Percentiles rank a stretch among this genome's conserved stretches.
These are phyloP conservation scores for Pseudogymnoascus sp. DNA, from an alignment of 2,329 filamentous ascomycete genomes.

Conservation along the genomic window DNA sequence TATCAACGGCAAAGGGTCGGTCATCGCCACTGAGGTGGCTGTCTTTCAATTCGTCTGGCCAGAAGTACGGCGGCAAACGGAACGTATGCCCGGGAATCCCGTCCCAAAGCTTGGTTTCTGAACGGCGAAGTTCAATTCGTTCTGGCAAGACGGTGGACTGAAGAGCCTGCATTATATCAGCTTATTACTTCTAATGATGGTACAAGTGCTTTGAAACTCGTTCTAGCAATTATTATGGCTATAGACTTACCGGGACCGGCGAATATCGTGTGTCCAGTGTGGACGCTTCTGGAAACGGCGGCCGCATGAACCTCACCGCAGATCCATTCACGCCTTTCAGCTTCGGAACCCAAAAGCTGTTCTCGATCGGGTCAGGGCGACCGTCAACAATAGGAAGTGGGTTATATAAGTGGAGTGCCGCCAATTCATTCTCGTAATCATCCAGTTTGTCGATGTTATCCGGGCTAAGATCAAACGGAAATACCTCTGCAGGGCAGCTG, in stretches of 20 bases:
- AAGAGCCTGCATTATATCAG: not conserved
- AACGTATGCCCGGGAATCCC: constrained; percentile 3
- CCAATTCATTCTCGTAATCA: not conserved
- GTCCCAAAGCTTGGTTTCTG: not conserved
- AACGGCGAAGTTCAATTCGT: not conserved
- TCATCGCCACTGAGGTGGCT: not conserved
- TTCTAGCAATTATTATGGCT: not conserved
- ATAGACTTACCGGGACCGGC: not conserved
- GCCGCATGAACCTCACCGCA: not conserved
- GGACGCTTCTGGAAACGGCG: not conserved
- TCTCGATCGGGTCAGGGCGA: not conserved
- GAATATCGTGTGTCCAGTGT: not conserved
- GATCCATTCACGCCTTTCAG: not conserved
- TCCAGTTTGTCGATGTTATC: not conserved
- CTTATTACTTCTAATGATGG: not conserved
- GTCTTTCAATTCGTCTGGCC: not conserved
- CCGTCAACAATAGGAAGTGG: not conserved
- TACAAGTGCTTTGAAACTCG: not conserved
- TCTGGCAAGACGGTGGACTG: not conserved
- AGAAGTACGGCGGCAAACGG: constrained; percentile 3
- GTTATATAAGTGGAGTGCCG: not conserved
- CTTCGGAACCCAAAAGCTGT: constrained; percentile 10
- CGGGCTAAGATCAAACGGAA: not conserved
- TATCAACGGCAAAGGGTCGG: not conserved
- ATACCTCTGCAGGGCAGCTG: not conserved